A percentile compares a stretch with the other conserved stretches of the same genome.
Conservation (phyloP, 2,329 filamentous ascomycete species). For the Fusarium burgessii region DNA sequence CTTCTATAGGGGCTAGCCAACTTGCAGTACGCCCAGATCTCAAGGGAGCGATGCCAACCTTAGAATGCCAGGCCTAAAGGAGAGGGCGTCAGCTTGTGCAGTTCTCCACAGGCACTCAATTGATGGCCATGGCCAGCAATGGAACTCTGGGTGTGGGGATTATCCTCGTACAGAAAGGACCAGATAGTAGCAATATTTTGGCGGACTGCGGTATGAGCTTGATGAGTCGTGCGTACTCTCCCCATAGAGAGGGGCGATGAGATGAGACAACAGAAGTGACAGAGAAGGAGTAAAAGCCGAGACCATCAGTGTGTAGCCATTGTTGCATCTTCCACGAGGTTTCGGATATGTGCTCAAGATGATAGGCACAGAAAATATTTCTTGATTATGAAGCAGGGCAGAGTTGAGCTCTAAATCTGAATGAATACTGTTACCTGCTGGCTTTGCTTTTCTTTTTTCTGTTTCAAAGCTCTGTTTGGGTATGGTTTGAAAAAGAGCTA, state of each 20-base stretch:
- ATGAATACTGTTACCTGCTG: too few relatives aligned
- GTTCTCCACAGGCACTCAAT: conserved; percentile 28
- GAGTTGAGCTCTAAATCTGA: background rate
- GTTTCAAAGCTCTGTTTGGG: background rate
- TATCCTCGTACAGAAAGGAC: conserved; percentile 26
- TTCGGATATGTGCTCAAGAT: conserved; percentile 9
- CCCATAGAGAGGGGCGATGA: conserved; percentile 18
- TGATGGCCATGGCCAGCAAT: conserved; percentile 37
- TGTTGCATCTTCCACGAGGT: conserved; percentile 8
- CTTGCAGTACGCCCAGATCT: conserved; percentile 21
- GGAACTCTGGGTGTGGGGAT: conserved; percentile 36
- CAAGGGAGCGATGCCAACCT: conserved; percentile 25
- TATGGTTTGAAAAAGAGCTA: background rate
- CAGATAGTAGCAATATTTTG: conserved; percentile 12
- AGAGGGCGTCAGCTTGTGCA: conserved; percentile 11
- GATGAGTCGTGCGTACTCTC: conserved; percentile 12
- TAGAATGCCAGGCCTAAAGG: conserved; percentile 4
- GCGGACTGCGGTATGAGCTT: conserved; percentile 6
- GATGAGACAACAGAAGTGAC: conserved; percentile 25
- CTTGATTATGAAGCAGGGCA: background rate
- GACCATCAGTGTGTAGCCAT: conserved; percentile 19
- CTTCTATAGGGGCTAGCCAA: conserved; percentile 27
- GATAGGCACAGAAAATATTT: background rate
- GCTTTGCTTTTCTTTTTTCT: background rate
- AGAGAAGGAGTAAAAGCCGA: conserved; percentile 17